Evolutionary conservation across 1,284 basidiomycete species (phyloP).

Genomic region (Coniferiporia weirii): DNA sequence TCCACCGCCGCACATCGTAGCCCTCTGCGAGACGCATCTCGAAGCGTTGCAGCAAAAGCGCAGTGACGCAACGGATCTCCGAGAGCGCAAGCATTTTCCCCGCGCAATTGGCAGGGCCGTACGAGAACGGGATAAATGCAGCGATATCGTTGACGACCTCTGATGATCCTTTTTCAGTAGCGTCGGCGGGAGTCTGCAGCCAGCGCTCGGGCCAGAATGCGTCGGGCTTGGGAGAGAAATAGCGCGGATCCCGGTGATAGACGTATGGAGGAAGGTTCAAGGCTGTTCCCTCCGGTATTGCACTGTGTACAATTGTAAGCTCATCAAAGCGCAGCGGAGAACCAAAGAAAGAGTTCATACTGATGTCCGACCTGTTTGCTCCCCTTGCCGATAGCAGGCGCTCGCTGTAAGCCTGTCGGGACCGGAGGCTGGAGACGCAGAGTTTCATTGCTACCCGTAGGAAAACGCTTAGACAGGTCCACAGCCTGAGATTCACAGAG

Average conservation of each 20-base stretch:
- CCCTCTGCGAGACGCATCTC: constrained; percentile 26
- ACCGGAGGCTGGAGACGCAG: constrained; percentile 10
- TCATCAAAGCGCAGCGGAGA: constrained; percentile 20
- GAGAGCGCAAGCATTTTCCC: constrained; percentile 30
- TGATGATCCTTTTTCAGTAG: background rate
- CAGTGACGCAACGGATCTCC: constrained; percentile 28
- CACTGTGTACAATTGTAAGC: constrained; percentile 25
- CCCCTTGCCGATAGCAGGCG: constrained; percentile 9
- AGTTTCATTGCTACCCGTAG: constrained; percentile 7
- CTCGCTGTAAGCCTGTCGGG: constrained; percentile 7
- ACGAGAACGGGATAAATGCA: constrained; percentile 33
- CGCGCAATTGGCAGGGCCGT: constrained; percentile 32
- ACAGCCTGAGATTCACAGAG: too few relatives aligned
- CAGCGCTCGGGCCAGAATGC: constrained; percentile 39
- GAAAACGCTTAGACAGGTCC: too few relatives aligned
- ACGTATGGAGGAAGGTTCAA: constrained; percentile 43
- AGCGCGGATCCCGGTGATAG: constrained; percentile 36
- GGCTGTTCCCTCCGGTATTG: constrained; percentile 42
- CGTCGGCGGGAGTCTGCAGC: constrained; percentile 22
- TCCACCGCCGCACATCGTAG: constrained; percentile 27
- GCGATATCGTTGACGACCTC: constrained; percentile 28
- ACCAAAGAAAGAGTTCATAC: background rate
- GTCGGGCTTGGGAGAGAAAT: constrained; percentile 37
- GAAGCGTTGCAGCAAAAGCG: constrained; percentile 28
- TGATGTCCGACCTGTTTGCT: constrained; percentile 10